Conservation (phyloP, 441 rosid species). For the Breynia disticha region DNA sequence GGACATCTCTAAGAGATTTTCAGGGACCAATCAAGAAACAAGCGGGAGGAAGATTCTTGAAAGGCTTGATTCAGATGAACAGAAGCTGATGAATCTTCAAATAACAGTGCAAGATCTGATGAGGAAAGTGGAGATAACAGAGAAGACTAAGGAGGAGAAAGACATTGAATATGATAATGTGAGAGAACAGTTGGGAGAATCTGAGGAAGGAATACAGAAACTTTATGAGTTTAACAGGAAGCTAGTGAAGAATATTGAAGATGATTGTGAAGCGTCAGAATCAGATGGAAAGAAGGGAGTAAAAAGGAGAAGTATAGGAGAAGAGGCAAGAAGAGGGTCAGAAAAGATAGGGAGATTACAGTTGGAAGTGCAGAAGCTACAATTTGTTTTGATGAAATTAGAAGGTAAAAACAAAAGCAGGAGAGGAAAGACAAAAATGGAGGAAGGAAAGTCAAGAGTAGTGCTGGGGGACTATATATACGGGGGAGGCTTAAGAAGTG, state of each 20-base stretch:
- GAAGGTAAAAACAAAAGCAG: constrained; percentile 55
- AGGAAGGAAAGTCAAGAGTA: constrained; percentile 47
- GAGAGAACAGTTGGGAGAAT: constrained; percentile 75
- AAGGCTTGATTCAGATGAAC: constrained; percentile 81
- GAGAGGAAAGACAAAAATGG: constrained; percentile 36
- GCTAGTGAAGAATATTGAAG: constrained; percentile 42
- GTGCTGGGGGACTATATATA: constrained; percentile 71
- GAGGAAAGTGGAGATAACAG: constrained; percentile 60
- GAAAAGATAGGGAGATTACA: constrained; percentile 81
- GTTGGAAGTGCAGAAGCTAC: constrained; percentile 85
- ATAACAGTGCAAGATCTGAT: constrained; percentile 68
- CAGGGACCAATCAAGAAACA: constrained; percentile 51
- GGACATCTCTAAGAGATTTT: constrained; percentile 51
- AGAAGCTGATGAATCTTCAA: constrained; percentile 77
- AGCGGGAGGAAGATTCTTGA: constrained; percentile 66
- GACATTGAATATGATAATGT: constrained; percentile 50
- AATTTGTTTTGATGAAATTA: constrained; percentile 57
- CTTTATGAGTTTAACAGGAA: constrained; percentile 51
- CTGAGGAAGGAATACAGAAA: constrained; percentile 55
- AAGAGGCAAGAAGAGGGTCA: constrained; percentile 73
- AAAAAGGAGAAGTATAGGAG: constrained; percentile 43
- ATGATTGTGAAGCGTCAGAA: constrained; percentile 33
- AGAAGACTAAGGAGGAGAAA: constrained; percentile 48
- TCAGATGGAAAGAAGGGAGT: constrained; percentile 36
- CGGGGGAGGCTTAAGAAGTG: constrained; percentile 35